Percentiles rank a stretch among this genome's conserved stretches.
phyloP scores from a whole-genome alignment of 2,329 filamentous ascomycete genomes.

The Aspergillus luchuensis region DNA sequence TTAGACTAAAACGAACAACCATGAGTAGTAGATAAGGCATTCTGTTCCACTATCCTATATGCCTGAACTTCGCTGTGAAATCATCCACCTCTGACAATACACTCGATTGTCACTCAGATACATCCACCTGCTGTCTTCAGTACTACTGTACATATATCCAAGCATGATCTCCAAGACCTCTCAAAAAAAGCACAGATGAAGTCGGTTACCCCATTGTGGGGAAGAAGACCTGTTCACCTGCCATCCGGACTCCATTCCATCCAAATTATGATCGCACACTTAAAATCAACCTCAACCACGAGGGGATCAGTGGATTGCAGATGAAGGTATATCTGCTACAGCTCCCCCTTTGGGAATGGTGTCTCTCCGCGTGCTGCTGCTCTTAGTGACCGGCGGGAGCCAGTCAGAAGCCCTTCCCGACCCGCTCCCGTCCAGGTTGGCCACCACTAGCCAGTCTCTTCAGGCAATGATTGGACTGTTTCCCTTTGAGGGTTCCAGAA shows the following conservation, averaged over 20 bases:
- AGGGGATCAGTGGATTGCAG: slow-evolving; percentile 30
- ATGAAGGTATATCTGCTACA: slow-evolving; percentile 15
- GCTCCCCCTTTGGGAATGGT: slow-evolving; percentile 40
- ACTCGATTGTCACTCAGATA: not conserved
- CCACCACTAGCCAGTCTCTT: slow-evolving; percentile 1
- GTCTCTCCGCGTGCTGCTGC: slow-evolving; percentile 16
- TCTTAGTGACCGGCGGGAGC: slow-evolving; percentile 9
- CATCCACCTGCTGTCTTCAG: not conserved
- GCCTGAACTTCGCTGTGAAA: not conserved
- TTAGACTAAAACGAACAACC: no score
- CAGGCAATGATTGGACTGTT: slow-evolving; percentile 11
- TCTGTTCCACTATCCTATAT: no score
- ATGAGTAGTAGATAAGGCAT: no score
- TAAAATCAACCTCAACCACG: not conserved
- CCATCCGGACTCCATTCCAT: not conserved
- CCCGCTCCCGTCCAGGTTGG: slow-evolving; percentile 8
- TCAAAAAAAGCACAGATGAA: slow-evolving; percentile 1
- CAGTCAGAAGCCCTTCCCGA: slow-evolving; percentile 11
- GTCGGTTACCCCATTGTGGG: slow-evolving; percentile 2
- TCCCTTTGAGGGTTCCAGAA: not conserved
- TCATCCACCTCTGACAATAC: not conserved
- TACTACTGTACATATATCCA: not conserved
- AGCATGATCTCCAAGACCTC: not conserved
- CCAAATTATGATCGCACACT: not conserved
- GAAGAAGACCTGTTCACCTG: not conserved